These are phyloP conservation scores for Amylostereum chailletii DNA, from an alignment of 1,284 basidiomycete genomes.

Conservation along the genomic window DNA sequence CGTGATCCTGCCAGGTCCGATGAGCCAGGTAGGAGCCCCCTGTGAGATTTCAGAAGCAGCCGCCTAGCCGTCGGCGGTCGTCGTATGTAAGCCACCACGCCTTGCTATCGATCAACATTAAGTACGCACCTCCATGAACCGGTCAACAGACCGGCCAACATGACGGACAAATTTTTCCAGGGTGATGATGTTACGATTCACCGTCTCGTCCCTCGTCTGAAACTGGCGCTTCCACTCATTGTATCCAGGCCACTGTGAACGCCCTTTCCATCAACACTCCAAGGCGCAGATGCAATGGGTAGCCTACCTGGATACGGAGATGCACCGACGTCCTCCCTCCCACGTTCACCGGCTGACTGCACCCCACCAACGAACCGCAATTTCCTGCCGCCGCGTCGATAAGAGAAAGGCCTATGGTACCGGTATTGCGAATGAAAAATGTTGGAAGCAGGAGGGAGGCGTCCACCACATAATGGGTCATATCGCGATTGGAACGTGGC, in stretches of 20 bases:
- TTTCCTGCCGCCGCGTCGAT: slow-evolving; percentile 9
- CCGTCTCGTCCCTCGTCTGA: slow-evolving; percentile 13
- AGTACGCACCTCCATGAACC: slow-evolving; percentile 8
- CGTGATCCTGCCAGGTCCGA: slow-evolving; percentile 9
- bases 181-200: slow-evolving; percentile 10
- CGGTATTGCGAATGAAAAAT: slow-evolving; percentile 10
- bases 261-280: not conserved
- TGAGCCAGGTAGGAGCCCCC: slow-evolving; percentile 9
- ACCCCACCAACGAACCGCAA: slow-evolving; percentile 8
- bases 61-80: slow-evolving; percentile 3
- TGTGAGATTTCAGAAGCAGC: slow-evolving; percentile 8
- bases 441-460: slow-evolving; percentile 10
- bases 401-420: slow-evolving; percentile 8
- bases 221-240: slow-evolving; percentile 12
- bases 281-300: not conserved
- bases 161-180: slow-evolving; percentile 11
- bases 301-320: slow-evolving; percentile 9
- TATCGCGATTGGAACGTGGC: slow-evolving; percentile 8
- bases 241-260: slow-evolving; percentile 6
- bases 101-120: not conserved
- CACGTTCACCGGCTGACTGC: slow-evolving; percentile 8
- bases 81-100: not conserved
- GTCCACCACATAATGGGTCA: slow-evolving; percentile 10
- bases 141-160: slow-evolving; percentile 12
- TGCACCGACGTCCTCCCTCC: slow-evolving; percentile 10